A percentile compares a stretch with the other conserved stretches of the same genome.
Conservation (phyloP, 1,139 yeast species). For the Hemisphaericaspora lyxosophila region DNA sequence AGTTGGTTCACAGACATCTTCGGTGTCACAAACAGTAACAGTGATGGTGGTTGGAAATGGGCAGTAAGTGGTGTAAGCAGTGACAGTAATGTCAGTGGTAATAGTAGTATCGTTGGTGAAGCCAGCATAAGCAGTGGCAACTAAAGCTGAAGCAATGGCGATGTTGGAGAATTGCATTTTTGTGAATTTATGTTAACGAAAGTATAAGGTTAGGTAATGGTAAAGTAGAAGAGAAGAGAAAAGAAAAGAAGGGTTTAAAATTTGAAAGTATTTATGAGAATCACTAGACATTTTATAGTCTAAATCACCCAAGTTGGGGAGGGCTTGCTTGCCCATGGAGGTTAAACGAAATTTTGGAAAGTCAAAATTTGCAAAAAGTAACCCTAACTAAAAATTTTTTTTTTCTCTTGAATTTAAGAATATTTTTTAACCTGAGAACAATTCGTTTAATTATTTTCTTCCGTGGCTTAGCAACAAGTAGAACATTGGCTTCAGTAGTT, state of each 20-base stretch:
- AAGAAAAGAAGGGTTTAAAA: constrained; percentile 1
- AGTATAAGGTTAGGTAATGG: constrained; percentile 11
- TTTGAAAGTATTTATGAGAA: neutral
- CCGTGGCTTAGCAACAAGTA: no score
- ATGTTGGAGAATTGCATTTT: constrained; percentile 42
- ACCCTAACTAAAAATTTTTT: no score
- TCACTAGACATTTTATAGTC: no score
- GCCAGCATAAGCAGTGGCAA: constrained; percentile 34
- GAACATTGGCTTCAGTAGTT: no score
- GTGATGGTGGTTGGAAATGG: constrained; percentile 34
- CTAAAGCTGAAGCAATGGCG: constrained; percentile 35
- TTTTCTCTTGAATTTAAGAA: no score
- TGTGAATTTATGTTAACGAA: constrained; percentile 10
- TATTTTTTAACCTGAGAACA: no score
- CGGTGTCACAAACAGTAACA: constrained; percentile 28
- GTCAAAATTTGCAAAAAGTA: no score
- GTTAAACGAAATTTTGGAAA: no score
- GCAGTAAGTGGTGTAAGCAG: constrained; percentile 40
- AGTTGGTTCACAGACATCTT: constrained; percentile 17
- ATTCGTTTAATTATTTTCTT: no score
- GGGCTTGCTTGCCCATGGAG: no score
- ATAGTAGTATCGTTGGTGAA: constrained; percentile 35
- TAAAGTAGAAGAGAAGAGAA: neutral
- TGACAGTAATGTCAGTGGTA: constrained; percentile 36
- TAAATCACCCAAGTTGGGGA: no score